Base-by-base conservation (phyloP, 768 basidiomycete genomes). In the Hygrocybe coccinea region DNA sequence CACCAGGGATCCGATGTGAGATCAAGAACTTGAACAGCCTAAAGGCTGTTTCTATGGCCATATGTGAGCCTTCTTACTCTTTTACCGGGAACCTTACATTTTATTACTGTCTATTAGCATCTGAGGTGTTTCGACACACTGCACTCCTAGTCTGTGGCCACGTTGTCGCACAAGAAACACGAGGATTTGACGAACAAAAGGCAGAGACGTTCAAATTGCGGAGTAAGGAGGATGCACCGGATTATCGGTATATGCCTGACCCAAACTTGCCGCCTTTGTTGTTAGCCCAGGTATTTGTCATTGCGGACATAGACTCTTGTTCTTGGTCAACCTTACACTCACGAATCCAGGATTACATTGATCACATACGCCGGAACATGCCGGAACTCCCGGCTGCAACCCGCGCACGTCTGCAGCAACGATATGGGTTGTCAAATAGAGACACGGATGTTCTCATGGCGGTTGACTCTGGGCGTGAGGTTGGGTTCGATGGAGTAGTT, bases 181-280 rank as follows among this genome's bases (percentile, higher is more conserved):
- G 93, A 21, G 91, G 92, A 2, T 93, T 94, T 63, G 84, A 97
- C 67, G 90, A 94, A 63, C 73, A 84, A 56, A 83, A 78, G 2
- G 86, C 86, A 33, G 80, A 88, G 66, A 98, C 97, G 0, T 94
- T 84, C 70, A 79, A 76, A 33, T 71, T 98, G 39, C 79, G 97
- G 39, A 85, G 83, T 45, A 98, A 99, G 70, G 97, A 97, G 63
- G 89, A 94, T 61, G 87, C 93, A 0, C 92, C 90, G 1, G 97
- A 99, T 68, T 99, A 98, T 68, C 82, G 90, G 15, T 98, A 97
- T 72, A 95, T 99, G 91, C 97, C 97, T 0, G 97, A 99, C 67
- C 86, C 92, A 0, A 97, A 98, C 67, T 72, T 98, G 1, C 92
- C 93, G 0, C 80, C 85, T 0, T 72, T 97, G 5, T 64, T 82